Percentiles rank a stretch among this genome's conserved stretches.
Conservation (phyloP, 257 asterid genomes). For the Solanum ossicruentum region DNA sequence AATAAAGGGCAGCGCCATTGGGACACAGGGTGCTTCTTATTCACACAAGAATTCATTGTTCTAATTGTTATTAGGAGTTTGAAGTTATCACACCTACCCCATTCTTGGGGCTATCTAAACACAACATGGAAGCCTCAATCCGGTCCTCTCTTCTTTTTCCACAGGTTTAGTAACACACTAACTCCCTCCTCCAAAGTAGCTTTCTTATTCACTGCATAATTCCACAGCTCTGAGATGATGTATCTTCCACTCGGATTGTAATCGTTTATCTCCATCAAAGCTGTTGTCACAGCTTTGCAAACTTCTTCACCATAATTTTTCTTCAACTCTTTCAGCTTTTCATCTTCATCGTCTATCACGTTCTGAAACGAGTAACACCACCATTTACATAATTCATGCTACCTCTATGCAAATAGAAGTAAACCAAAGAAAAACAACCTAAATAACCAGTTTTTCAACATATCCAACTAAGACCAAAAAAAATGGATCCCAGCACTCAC, state of each 20-base stretch:
- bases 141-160: constrained; percentile 30
- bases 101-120: not conserved
- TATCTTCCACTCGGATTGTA: constrained; percentile 83
- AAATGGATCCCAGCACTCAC: not conserved
- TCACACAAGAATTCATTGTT: not conserved
- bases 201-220: constrained; percentile 47
- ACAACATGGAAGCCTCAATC: not conserved
- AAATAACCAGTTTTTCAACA: not conserved
- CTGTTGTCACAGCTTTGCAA: constrained; percentile 49
- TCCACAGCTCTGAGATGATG: constrained; percentile 71
- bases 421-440: not conserved
- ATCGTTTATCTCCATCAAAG: constrained; percentile 59
- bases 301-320: constrained; percentile 36
- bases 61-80: not conserved
- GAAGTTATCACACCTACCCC: not conserved
- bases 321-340: constrained; percentile 59
- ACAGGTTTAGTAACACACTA: constrained; percentile 34
- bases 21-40: not conserved
- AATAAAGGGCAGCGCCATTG: not conserved
- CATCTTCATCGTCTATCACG: constrained; percentile 55
- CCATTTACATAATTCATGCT: not conserved
- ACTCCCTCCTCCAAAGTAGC: constrained; percentile 74
- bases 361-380: constrained; percentile 22
- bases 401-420: not conserved
- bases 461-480: not conserved